Evolutionary conservation across 176 grass and related monocot genomes (phyloP).

Genomic region (Cymbopogon citratus): DNA sequence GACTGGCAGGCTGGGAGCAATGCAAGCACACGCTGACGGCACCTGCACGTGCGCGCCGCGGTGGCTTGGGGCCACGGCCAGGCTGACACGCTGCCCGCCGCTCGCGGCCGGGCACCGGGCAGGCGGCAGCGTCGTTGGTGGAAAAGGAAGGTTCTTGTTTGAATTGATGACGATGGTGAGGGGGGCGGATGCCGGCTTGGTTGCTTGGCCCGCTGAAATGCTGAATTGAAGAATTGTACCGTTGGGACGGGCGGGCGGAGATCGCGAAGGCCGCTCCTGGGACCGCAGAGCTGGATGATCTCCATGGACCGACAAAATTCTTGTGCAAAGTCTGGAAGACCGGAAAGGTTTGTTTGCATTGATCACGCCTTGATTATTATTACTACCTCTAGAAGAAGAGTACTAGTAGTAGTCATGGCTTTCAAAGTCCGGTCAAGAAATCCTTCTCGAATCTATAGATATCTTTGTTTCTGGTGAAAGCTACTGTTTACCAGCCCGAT

Average conservation of each 20-base stretch:
- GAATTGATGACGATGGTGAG: not conserved
- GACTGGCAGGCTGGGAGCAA: not conserved
- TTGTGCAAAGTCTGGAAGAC: not conserved
- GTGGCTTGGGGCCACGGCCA: conserved; percentile 7
- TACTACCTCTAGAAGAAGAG: not conserved
- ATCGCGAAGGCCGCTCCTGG: not conserved
- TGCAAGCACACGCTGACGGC: not conserved
- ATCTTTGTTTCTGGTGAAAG: too few relatives aligned
- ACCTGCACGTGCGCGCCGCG: not conserved
- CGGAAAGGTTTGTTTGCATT: not conserved
- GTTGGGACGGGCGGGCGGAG: conserved; percentile 6
- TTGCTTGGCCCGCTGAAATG: not conserved
- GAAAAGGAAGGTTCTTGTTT: not conserved
- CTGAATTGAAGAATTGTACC: too few relatives aligned
- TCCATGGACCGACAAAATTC: not conserved
- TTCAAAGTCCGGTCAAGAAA: too few relatives aligned
- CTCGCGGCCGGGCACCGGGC: not conserved
- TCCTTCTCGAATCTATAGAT: too few relatives aligned
- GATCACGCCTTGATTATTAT: not conserved
- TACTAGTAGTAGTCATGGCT: too few relatives aligned
- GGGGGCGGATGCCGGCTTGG: too few relatives aligned
- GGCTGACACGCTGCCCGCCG: not conserved
- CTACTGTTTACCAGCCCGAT: too few relatives aligned
- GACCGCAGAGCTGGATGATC: too few relatives aligned
- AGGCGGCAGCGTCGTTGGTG: not conserved